phyloP scores from a whole-genome alignment of 2,329 filamentous ascomycete species.

The Sarocladium brachiariae region DNA sequence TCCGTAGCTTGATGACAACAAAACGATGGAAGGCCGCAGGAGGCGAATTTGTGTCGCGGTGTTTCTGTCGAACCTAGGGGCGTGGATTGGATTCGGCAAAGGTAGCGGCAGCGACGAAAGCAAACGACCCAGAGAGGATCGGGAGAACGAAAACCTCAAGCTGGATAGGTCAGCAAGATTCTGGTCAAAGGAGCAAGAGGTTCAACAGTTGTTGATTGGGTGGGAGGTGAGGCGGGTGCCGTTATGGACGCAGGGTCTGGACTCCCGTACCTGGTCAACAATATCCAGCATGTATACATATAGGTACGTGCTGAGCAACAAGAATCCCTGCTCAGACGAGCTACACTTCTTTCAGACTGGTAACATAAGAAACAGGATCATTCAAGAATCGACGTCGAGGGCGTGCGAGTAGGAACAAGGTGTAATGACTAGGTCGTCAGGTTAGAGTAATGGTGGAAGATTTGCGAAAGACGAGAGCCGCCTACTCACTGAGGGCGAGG shows the following conservation, averaged over 20 bases:
- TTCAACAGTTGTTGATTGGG: not conserved
- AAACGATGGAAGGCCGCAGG: not conserved
- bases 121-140: not conserved
- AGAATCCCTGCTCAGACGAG: not conserved
- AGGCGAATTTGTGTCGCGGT: not conserved
- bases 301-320: not conserved
- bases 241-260: not conserved
- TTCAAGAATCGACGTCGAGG: not conserved
- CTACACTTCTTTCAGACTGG: not conserved
- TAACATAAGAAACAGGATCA: not conserved
- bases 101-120: not conserved
- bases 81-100: not conserved
- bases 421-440: not conserved
- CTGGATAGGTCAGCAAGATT: not conserved
- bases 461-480: too few species aligned
- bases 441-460: too few species aligned
- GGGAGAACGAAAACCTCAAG: not conserved
- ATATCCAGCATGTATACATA: not conserved
- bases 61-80: not conserved
- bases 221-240: not conserved
- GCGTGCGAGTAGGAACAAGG: not conserved
- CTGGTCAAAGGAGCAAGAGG: not conserved
- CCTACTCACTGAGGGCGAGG: not conserved
- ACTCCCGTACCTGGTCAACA: conserved; percentile 4
- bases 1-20: not conserved